Evolutionary conservation across 805 yeast genomes (phyloP).

Genomic region (Suhomyces faveliae): DNA sequence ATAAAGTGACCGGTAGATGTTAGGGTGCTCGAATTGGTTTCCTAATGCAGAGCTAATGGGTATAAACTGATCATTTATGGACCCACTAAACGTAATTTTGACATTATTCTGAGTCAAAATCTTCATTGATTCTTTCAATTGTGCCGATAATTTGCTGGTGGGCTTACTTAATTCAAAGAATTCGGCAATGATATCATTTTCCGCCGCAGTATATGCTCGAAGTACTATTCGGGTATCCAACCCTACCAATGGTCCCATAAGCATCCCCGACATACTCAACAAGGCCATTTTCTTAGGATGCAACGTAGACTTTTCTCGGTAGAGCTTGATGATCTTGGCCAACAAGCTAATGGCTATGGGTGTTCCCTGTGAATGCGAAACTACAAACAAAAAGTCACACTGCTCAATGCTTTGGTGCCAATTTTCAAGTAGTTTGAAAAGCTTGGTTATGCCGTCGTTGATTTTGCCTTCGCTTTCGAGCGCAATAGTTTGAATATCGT

Average conservation of each 20-base stretch:
- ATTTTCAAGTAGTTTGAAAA: slow-evolving; percentile 27
- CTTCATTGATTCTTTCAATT: slow-evolving; percentile 19
- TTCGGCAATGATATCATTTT: slow-evolving; percentile 37
- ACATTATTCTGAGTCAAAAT: slow-evolving; percentile 25
- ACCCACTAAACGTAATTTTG: slow-evolving; percentile 35
- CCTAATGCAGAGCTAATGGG: slow-evolving; percentile 34
- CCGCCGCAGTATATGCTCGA: slow-evolving; percentile 36
- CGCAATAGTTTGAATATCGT: slow-evolving; percentile 35
- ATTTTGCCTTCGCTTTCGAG: slow-evolving; percentile 42
- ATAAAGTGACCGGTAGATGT: slow-evolving; percentile 30
- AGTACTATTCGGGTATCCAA: slow-evolving; percentile 36
- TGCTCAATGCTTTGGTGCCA: slow-evolving; percentile 30
- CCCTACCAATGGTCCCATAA: slow-evolving; percentile 31
- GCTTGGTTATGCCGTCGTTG: slow-evolving; percentile 25
- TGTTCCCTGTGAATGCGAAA: slow-evolving; percentile 34
- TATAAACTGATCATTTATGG: slow-evolving; percentile 36
- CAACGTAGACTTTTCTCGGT: neutral
- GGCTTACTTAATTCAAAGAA: slow-evolving; percentile 33
- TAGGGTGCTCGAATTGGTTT: slow-evolving; percentile 34
- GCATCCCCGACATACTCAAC: slow-evolving; percentile 36
- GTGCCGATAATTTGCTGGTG: slow-evolving; percentile 15
- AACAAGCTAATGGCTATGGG: slow-evolving; percentile 33
- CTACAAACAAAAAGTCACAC: slow-evolving; percentile 33
- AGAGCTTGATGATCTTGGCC: slow-evolving; percentile 4
- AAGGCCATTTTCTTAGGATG: slow-evolving; percentile 21